A percentile compares a stretch with the other conserved stretches of the same genome.
These are phyloP conservation scores for Neopestalotiopsis clavispora DNA, from an alignment of 2,329 filamentous ascomycete species.

Conservation along the genomic window DNA sequence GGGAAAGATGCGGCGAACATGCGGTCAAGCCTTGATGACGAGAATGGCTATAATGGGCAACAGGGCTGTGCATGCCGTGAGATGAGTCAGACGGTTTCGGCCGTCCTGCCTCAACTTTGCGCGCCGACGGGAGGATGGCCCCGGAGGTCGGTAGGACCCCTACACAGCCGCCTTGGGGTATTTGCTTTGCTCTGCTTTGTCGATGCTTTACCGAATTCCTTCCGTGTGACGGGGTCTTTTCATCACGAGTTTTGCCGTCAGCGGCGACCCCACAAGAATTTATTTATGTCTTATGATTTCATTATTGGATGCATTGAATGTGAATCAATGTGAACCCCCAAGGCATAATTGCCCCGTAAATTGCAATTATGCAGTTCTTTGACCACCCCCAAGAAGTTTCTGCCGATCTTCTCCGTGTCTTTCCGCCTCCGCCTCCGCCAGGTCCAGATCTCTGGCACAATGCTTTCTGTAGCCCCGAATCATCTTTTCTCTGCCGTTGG, in stretches of 20 bases:
- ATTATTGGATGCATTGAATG: neutral
- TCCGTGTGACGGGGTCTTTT: neutral
- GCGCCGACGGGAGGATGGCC: neutral
- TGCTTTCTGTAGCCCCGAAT: too few relatives aligned
- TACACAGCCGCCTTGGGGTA: neutral
- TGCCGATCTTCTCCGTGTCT: too few relatives aligned
- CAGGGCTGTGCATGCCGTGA: conserved; percentile 1
- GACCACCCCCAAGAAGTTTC: too few relatives aligned
- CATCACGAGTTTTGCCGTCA: neutral
- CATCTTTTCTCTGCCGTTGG: too few relatives aligned
- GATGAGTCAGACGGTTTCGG: conserved; percentile 13
- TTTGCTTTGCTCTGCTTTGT: neutral
- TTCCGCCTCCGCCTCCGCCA: too few relatives aligned
- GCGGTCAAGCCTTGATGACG: neutral
- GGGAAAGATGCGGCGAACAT: neutral
- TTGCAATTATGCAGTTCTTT: too few relatives aligned
- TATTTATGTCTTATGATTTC: neutral
- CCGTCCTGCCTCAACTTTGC: neutral
- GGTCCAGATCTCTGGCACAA: too few relatives aligned
- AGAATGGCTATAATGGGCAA: neutral
- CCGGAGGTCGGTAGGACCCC: neutral
- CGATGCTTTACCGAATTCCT: neutral
- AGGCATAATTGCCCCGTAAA: neutral
- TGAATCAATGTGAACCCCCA: neutral
- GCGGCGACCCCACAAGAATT: neutral